These are phyloP conservation scores for Meyerozyma athensensis DNA, from an alignment of 1,139 yeast genomes.

Conservation along the genomic window DNA sequence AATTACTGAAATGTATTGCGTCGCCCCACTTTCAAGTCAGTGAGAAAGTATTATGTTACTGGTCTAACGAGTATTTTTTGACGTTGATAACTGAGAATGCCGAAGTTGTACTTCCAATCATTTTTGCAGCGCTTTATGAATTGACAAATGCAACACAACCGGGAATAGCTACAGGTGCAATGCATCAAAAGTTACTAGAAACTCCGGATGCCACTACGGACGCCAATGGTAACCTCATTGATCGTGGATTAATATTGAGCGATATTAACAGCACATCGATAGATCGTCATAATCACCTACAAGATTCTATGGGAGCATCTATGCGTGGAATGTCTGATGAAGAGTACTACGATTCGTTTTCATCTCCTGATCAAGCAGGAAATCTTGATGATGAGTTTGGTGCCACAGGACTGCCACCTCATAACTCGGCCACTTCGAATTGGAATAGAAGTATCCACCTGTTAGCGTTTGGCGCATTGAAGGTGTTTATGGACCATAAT, in stretches of 20 bases:
- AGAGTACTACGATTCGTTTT: conserved; percentile 43
- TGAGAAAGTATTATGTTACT: conserved; percentile 88
- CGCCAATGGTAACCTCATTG: conserved; percentile 45
- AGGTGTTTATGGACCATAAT: conserved; percentile 90
- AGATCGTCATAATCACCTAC: conserved; percentile 14
- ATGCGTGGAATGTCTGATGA: conserved; percentile 37
- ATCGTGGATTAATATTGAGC: conserved; percentile 31
- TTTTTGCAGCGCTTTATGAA: conserved; percentile 87
- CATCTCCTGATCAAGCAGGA: conserved; percentile 29
- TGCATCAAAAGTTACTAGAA: conserved; percentile 40
- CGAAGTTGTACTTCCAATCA: conserved; percentile 86
- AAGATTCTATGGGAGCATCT: conserved; percentile 13
- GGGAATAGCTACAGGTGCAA: conserved; percentile 44
- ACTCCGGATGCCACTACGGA: conserved; percentile 40
- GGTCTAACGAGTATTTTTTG: conserved; percentile 93
- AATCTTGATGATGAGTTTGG: conserved; percentile 24
- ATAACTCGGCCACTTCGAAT: conserved; percentile 45
- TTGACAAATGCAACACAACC: conserved; percentile 56
- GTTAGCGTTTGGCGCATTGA: conserved; percentile 85
- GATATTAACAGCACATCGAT: conserved; percentile 13
- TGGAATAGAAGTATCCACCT: conserved; percentile 95
- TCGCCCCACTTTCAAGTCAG: conserved; percentile 97
- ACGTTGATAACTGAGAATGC: conserved; percentile 87
- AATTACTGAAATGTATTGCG: conserved; percentile 87
- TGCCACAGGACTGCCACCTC: conserved; percentile 30